Base-by-base conservation (phyloP, 306 rosid species). In the Begonia masoniana region DNA sequence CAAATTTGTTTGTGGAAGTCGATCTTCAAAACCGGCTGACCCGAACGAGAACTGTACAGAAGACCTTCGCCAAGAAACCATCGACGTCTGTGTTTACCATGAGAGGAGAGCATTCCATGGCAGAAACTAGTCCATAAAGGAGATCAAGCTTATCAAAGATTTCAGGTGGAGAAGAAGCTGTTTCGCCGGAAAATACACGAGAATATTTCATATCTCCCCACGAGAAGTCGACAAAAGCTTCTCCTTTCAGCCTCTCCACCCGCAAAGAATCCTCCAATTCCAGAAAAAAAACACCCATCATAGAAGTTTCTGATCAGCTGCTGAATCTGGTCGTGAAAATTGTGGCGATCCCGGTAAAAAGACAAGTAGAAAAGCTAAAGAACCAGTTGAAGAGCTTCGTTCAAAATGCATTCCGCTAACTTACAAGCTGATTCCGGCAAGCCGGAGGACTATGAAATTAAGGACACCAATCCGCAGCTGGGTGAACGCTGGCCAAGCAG, bases 401-500 rank as follows among this genome's bases (percentile, higher is more conserved):
- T 73, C 55, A 60, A 74, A 50, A 71, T 61, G 70, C 73, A 61
- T 57, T 60, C 31, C 52, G 26, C 35, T 57, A 77, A 63, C 66
- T 72, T 60, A 55, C 65, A 71, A 60, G 80, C 21, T 15, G 64
- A 58, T 56, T 64, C 53, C 11, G 58, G 63, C 64, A 67, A 62
- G 31, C 78, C 70, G 50, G 88, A 72, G 15, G 80, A 62, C 55
- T 81, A 76, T 62, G 67, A 69, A 52, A 60, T 89, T 57, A 82
- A 75, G 61, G 95, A 82, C 76, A 89, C 95, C 49, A 77, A 62
- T 48, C 94, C 95, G 9, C 83, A 78, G 49, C 95, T 89, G 0
- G 95, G 95, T 0, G 89, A 76, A 76, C 62, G 80, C 41, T 85
- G 97, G 97, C 85, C 87, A 17, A 82, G 61, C 62, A 62, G 64